Percentiles rank a stretch among this genome's conserved stretches.
phyloP scores from a whole-genome alignment of 2,329 filamentous ascomycete genomes.

The Fusarium illudens region DNA sequence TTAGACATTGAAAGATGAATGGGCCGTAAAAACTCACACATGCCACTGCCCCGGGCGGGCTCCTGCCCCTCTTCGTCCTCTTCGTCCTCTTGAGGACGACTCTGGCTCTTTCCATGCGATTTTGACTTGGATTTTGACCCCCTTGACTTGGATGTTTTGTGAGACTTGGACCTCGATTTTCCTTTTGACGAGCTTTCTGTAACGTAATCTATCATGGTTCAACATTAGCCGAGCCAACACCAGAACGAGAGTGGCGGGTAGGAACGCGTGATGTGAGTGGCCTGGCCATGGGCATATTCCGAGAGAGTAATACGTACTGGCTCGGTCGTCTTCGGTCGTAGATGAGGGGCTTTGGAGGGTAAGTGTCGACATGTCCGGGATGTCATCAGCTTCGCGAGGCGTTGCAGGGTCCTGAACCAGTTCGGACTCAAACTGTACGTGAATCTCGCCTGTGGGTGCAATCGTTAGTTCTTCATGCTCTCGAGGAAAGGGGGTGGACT shows the following conservation, averaged over 20 bases:
- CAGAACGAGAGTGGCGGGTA: not conserved
- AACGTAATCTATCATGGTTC: constrained; percentile 20
- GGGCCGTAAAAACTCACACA: constrained; percentile 5
- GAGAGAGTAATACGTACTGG: constrained; percentile 29
- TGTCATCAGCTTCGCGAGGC: constrained; percentile 31
- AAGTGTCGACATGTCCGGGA: constrained; percentile 31
- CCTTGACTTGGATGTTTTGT: constrained; percentile 28
- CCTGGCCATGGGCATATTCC: not conserved
- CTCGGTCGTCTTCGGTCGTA: constrained; percentile 22
- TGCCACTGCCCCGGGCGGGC: not conserved
- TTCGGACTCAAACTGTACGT: constrained; percentile 40
- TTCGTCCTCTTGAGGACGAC: constrained; percentile 23
- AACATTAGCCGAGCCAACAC: not conserved
- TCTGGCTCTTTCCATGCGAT: constrained; percentile 36
- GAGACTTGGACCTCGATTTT: constrained; percentile 23
- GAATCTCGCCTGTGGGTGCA: constrained; percentile 30
- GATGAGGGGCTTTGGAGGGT: constrained; percentile 33
- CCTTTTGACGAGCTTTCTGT: constrained; percentile 19
- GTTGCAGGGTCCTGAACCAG: not conserved
- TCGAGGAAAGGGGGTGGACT: not conserved
- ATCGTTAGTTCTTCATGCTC: constrained; percentile 9
- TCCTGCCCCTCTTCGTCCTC: constrained; percentile 26
- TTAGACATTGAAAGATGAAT: not conserved
- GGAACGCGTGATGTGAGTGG: not conserved
- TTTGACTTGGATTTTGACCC: constrained; percentile 30